Evolutionary conservation across 202 grass and related monocot genomes (phyloP).

Genomic region (Panicum virgatum): DNA sequence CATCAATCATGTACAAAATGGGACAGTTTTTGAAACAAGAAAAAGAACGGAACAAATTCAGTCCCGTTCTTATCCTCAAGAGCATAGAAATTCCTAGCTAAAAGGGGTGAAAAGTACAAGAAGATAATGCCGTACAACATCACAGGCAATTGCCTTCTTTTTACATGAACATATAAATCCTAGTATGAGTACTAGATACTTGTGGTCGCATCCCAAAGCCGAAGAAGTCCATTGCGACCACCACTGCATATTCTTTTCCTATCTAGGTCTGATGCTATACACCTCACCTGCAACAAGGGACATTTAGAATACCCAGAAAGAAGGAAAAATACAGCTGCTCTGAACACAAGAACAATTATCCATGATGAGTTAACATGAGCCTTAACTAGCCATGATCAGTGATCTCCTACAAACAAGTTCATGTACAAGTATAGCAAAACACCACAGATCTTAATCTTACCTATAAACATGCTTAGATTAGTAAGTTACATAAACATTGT

Average conservation of each 20-base stretch:
- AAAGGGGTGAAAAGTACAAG: constrained; percentile 12
- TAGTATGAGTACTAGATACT: constrained; percentile 66
- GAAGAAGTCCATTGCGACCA: constrained; percentile 84
- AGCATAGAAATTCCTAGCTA: not conserved
- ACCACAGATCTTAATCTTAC: constrained; percentile 7
- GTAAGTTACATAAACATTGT: constrained; percentile 16
- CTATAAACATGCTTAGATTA: constrained; percentile 2
- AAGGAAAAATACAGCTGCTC: not conserved
- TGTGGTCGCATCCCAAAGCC: constrained; percentile 97
- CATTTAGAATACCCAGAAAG: not conserved
- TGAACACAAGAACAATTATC: constrained; percentile 19
- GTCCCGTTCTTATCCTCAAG: constrained; percentile 35
- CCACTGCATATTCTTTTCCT: constrained; percentile 98
- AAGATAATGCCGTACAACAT: constrained; percentile 42
- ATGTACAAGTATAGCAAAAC: constrained; percentile 17
- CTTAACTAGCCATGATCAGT: not conserved
- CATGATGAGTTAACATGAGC: not conserved
- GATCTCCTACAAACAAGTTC: not conserved
- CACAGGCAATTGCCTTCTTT: constrained; percentile 45
- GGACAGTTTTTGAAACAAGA: constrained; percentile 7
- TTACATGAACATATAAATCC: constrained; percentile 43
- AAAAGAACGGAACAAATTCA: constrained; percentile 33
- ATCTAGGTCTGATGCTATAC: constrained; percentile 90
- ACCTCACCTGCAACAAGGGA: constrained; percentile 69
- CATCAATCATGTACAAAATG: not conserved